Conservation (phyloP, 768 basidiomycete genomes). For the Mycena chlorophos region DNA sequence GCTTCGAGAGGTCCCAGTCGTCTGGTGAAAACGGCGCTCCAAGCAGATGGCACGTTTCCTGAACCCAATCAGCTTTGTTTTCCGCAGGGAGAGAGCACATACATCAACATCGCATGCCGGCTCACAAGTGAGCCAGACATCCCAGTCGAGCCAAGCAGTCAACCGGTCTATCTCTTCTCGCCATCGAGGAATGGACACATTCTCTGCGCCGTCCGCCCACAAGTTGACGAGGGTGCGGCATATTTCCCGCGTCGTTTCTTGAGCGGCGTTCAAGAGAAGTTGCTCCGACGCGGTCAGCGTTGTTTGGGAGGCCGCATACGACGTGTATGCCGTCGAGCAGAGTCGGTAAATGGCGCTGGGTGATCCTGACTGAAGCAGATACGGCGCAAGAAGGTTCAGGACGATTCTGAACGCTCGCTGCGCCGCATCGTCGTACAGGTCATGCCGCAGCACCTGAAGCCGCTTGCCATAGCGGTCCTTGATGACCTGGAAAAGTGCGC, state of each 20-base stretch:
- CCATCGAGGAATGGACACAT: slow-evolving; percentile 34
- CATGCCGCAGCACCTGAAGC: slow-evolving; percentile 38
- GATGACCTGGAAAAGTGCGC: slow-evolving; percentile 35
- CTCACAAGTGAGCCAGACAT: slow-evolving; percentile 47
- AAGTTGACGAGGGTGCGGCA: slow-evolving; percentile 46
- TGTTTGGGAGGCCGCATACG: slow-evolving; percentile 17
- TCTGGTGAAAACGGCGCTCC: slow-evolving; percentile 15
- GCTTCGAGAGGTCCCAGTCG: slow-evolving; percentile 7
- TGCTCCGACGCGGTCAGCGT: slow-evolving; percentile 32
- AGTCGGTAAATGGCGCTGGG: slow-evolving; percentile 27
- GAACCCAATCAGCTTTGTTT: not conserved
- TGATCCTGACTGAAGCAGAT: slow-evolving; percentile 27
- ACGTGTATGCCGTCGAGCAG: slow-evolving; percentile 34
- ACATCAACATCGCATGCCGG: slow-evolving; percentile 50
- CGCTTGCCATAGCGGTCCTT: slow-evolving; percentile 42
- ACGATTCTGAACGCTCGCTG: slow-evolving; percentile 30
- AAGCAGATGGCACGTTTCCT: slow-evolving; percentile 17
- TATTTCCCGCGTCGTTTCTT: slow-evolving; percentile 43
- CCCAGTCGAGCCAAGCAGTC: slow-evolving; percentile 57
- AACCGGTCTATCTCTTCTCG: slow-evolving; percentile 32
- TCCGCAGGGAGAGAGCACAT: slow-evolving; percentile 13
- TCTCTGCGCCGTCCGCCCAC: slow-evolving; percentile 44
- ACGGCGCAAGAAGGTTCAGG: slow-evolving; percentile 32
- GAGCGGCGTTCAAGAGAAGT: slow-evolving; percentile 31
- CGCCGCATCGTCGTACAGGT: slow-evolving; percentile 10